phyloP scores from a whole-genome alignment of 176 grass and related monocot species.

The Miscanthus lutarioriparius region DNA sequence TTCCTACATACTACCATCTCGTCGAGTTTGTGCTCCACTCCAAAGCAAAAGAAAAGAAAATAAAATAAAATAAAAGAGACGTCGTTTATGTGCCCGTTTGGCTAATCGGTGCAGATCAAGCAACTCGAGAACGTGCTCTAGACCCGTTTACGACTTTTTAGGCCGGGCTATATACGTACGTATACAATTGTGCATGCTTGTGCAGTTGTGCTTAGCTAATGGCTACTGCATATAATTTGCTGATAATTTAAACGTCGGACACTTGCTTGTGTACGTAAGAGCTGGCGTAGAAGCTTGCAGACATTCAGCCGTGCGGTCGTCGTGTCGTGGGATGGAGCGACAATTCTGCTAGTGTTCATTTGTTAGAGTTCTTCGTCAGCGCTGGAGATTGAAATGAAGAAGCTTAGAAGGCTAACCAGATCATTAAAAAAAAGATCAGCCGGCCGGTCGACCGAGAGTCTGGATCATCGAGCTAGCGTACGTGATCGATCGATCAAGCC shows the following conservation, averaged over 20 bases:
- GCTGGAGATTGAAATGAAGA: neutral
- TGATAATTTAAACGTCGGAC: neutral
- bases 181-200: neutral
- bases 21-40: neutral
- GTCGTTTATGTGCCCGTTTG: neutral
- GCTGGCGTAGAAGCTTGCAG: no score
- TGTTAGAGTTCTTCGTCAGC: no score
- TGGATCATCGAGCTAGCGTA: neutral
- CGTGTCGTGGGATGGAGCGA: no score
- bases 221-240: neutral
- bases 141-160: neutral
- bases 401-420: neutral
- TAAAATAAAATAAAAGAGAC: neutral
- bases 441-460: neutral
- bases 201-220: neutral
- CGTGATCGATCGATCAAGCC: neutral
- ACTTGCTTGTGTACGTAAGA: no score
- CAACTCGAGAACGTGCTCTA: neutral
- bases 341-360: no score
- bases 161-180: neutral
- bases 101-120: neutral
- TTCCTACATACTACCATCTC: no score
- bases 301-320: no score
- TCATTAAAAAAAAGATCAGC: neutral
- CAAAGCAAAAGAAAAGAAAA: no score